Evolutionary conservation across 2,329 filamentous ascomycete species (phyloP).

Genomic region (Colletotrichum somersetense): DNA sequence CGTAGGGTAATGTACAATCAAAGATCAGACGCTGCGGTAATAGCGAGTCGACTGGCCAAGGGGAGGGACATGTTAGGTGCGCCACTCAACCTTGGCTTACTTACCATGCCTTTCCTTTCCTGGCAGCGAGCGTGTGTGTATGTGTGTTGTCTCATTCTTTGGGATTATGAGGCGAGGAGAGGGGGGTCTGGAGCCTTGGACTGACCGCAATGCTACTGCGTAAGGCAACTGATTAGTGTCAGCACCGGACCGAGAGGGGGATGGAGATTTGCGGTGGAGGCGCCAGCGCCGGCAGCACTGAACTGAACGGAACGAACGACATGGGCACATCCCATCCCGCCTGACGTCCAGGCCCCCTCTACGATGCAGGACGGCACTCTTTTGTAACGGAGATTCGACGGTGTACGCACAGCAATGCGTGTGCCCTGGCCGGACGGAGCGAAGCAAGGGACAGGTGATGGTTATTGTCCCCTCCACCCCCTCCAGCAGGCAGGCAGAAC

Average conservation of each 20-base stretch:
- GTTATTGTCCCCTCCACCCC: neutral
- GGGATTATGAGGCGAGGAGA: slow-evolving; percentile 13
- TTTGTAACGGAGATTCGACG: neutral
- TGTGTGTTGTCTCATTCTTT: slow-evolving; percentile 14
- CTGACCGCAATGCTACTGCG: slow-evolving; percentile 7
- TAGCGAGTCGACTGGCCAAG: slow-evolving; percentile 22
- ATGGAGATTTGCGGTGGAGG: slow-evolving; percentile 16
- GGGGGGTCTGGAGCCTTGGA: slow-evolving; percentile 13
- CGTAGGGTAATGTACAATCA: neutral
- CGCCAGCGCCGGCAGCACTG: slow-evolving; percentile 22
- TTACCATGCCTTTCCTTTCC: slow-evolving; percentile 15
- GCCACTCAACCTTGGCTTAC: slow-evolving; percentile 8
- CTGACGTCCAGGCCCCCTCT: neutral
- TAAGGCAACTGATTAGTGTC: slow-evolving; percentile 25
- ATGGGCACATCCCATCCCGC: slow-evolving; percentile 2
- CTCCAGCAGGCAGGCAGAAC: neutral
- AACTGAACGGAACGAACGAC: slow-evolving; percentile 4
- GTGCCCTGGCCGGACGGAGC: slow-evolving; percentile 7
- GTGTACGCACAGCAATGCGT: slow-evolving; percentile 10
- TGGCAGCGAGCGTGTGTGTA: neutral
- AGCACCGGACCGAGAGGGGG: slow-evolving; percentile 16
- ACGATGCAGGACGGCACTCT: neutral
- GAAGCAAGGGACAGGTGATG: slow-evolving; percentile 11
- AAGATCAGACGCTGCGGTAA: slow-evolving; percentile 16
- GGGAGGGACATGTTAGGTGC: neutral